A percentile compares a stretch with the other conserved stretches of the same genome.
Evolutionary conservation across 2,329 filamentous ascomycete genomes (phyloP).

Genomic region (Cadophora sp.): DNA sequence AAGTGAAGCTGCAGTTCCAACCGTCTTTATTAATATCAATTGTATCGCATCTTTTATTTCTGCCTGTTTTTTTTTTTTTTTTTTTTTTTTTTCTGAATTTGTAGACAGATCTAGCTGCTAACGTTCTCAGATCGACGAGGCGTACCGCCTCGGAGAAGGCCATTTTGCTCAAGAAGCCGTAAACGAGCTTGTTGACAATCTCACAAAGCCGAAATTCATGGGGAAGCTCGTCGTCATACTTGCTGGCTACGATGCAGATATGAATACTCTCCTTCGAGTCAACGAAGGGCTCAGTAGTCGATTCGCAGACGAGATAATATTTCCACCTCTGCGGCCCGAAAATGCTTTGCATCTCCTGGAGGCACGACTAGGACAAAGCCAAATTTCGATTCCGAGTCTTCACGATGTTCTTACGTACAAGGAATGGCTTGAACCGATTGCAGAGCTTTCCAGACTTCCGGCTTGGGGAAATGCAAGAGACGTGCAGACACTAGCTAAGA

Average conservation of each 20-base stretch:
- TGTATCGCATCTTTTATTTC: no score
- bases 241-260: slow-evolving; percentile 62
- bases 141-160: slow-evolving; percentile 59
- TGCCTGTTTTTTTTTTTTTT: no score
- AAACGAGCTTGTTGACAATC: slow-evolving; percentile 68
- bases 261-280: slow-evolving; percentile 56
- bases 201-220: slow-evolving; percentile 54
- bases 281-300: slow-evolving; percentile 61
- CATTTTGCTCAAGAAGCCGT: slow-evolving; percentile 67
- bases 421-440: slow-evolving; percentile 43
- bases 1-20: not conserved
- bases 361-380: slow-evolving; percentile 43
- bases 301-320: slow-evolving; percentile 59
- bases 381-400: slow-evolving; percentile 34
- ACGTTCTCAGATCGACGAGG: slow-evolving; percentile 54
- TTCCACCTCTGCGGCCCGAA: slow-evolving; percentile 45
- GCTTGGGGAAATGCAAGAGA: slow-evolving; percentile 62
- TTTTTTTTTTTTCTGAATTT: no score
- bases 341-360: slow-evolving; percentile 50
- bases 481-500: slow-evolving; percentile 54
- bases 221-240: slow-evolving; percentile 61
- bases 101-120: not conserved
- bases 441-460: slow-evolving; percentile 47
- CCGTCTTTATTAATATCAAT: no score
- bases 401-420: slow-evolving; percentile 39